These are phyloP conservation scores for Septoria linicola DNA, from an alignment of 2,329 filamentous ascomycete genomes.

Conservation along the genomic window DNA sequence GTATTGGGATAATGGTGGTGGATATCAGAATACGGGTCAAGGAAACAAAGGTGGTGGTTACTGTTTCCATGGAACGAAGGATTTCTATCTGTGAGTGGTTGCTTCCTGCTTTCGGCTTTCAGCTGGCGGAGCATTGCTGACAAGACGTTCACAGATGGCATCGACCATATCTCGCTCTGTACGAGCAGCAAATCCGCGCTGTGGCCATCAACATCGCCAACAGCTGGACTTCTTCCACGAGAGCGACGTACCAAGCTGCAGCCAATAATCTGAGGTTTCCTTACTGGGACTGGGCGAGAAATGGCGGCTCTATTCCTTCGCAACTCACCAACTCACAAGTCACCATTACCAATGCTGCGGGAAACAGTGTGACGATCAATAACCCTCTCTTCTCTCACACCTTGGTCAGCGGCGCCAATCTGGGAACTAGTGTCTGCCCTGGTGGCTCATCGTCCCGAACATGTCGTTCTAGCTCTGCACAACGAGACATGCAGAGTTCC, in stretches of 20 bases:
- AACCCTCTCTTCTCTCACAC: constrained; percentile 33
- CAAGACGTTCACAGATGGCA: constrained; percentile 24
- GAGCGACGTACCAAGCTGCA: constrained; percentile 22
- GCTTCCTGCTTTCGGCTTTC: no score
- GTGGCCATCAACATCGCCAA: constrained; percentile 26
- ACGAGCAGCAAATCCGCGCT: constrained; percentile 31
- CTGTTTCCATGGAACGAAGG: constrained; percentile 9
- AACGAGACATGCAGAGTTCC: constrained; percentile 31
- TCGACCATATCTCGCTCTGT: constrained; percentile 30
- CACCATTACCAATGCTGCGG: constrained; percentile 30
- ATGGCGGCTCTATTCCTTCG: constrained; percentile 27
- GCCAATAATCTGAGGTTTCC: constrained; percentile 30
- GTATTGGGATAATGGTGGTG: constrained; percentile 27
- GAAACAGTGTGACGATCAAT: constrained; percentile 25
- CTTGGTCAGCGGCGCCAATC: constrained; percentile 24
- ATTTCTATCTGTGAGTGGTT: constrained; percentile 7
- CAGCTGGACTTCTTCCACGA: constrained; percentile 15
- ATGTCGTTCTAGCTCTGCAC: constrained; percentile 29
- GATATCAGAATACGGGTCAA: constrained; percentile 3
- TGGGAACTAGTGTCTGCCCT: constrained; percentile 30
- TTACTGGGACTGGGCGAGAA: constrained; percentile 34
- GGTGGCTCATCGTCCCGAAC: constrained; percentile 33
- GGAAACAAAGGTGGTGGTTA: constrained; percentile 7
- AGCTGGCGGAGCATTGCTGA: not conserved
- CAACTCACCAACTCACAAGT: constrained; percentile 28